phyloP scores from a whole-genome alignment of 768 basidiomycete genomes.

The Mycena metata region DNA sequence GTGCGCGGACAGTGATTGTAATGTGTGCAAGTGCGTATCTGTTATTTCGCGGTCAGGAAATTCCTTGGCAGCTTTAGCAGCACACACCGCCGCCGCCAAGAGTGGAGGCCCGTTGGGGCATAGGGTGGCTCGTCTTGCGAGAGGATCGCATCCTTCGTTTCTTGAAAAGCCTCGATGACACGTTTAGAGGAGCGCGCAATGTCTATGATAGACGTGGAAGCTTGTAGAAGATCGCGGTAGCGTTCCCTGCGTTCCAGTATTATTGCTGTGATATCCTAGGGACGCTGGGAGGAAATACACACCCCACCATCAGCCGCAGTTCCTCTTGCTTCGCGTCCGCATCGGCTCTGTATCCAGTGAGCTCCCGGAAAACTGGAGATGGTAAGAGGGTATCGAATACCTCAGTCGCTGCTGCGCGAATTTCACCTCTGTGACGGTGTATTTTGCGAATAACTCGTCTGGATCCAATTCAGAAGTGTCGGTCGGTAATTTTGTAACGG shows the following conservation, averaged over 20 bases:
- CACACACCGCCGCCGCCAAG: constrained; percentile 59
- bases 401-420: constrained; percentile 75
- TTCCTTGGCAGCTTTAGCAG: constrained; percentile 1
- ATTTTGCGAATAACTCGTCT: constrained; percentile 80
- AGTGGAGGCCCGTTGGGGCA: constrained; percentile 56
- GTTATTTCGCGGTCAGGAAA: constrained; percentile 19
- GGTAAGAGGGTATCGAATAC: constrained; percentile 51
- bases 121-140: constrained; percentile 60
- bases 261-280: constrained; percentile 46
- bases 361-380: background rate
- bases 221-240: constrained; percentile 88
- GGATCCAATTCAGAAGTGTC: constrained; percentile 61
- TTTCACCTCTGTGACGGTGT: constrained; percentile 80
- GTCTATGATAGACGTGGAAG: constrained; percentile 86
- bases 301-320: constrained; percentile 93
- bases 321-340: constrained; percentile 92
- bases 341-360: constrained; percentile 66
- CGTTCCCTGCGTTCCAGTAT: constrained; percentile 84
- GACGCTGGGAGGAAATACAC: constrained; percentile 54
- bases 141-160: constrained; percentile 68
- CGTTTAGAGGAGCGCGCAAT: constrained; percentile 77
- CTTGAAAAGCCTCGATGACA: constrained; percentile 74
- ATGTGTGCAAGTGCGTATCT: constrained; percentile 77
- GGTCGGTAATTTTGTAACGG: constrained; percentile 42
- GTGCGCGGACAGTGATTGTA: constrained; percentile 88